phyloP scores from a whole-genome alignment of 139 green algal species.

The Coccomyxa sp. region DNA sequence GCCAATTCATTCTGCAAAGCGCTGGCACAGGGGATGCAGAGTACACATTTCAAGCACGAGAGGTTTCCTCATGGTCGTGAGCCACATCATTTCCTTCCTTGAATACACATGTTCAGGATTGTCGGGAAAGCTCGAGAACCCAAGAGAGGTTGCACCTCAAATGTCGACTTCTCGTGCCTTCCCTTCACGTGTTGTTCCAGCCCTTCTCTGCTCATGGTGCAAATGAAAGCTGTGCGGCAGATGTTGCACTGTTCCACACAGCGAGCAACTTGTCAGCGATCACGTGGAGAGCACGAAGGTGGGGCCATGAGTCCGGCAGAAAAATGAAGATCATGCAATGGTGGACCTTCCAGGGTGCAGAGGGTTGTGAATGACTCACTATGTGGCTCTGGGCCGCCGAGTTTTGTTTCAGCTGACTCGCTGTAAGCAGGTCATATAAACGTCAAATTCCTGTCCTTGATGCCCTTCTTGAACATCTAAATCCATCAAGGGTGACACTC shows the following conservation, averaged over 20 bases:
- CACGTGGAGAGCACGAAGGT: background rate
- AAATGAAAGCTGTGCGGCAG: conserved; percentile 53
- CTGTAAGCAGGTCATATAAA: background rate
- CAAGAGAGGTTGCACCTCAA: conserved; percentile 8
- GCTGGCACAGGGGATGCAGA: no score
- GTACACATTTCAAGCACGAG: no score
- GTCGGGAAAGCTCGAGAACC: no score
- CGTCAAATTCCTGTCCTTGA: no score
- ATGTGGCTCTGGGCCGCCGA: conserved; percentile 37
- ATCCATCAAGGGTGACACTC: background rate
- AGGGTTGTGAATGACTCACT: conserved; percentile 10
- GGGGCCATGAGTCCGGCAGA: background rate
- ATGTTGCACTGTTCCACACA: conserved; percentile 35
- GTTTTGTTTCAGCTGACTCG: conserved; percentile 49
- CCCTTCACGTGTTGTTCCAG: conserved; percentile 52
- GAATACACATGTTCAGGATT: no score
- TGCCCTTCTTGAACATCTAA: background rate
- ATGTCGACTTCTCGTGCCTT: conserved; percentile 51
- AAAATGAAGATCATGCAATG: background rate
- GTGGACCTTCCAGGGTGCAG: background rate
- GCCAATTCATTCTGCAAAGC: background rate
- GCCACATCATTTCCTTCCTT: no score
- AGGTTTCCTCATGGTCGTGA: no score
- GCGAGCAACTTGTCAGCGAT: background rate
- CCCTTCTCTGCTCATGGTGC: conserved; percentile 37